These are phyloP conservation scores for Digitaria exilis DNA, from an alignment of 202 grass and related monocot genomes.

Conservation along the genomic window DNA sequence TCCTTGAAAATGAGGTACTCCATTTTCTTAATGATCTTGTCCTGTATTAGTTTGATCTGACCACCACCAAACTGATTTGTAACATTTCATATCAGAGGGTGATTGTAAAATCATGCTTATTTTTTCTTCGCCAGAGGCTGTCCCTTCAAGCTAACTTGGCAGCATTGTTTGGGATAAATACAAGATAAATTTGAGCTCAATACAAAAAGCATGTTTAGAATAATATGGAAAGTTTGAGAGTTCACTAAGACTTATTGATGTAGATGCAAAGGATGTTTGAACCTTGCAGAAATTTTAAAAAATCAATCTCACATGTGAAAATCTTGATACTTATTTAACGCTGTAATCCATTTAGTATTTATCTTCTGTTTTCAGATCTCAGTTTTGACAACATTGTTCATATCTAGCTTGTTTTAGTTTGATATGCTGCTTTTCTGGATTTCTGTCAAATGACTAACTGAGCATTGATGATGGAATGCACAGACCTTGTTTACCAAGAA, in stretches of 20 bases:
- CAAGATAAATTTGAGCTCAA: not conserved
- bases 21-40: slow-evolving; percentile 26
- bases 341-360: not conserved
- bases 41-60: slow-evolving; percentile 7
- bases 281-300: not conserved
- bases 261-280: not conserved
- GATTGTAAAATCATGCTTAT: slow-evolving; percentile 1
- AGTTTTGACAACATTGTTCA: not conserved
- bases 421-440: not conserved
- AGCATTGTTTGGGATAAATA: not conserved
- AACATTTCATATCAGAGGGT: slow-evolving; percentile 2
- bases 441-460: not conserved
- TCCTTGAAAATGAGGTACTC: slow-evolving; percentile 73
- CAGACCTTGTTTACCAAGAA: too few relatives aligned
- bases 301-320: not conserved
- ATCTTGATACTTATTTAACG: not conserved
- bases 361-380: not conserved
- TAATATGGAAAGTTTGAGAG: not conserved
- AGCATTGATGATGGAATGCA: slow-evolving; percentile 4
- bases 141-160: slow-evolving; percentile 7
- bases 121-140: not conserved
- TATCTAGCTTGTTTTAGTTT: slow-evolving; percentile 1
- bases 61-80: not conserved
- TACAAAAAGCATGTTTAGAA: not conserved
- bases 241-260: slow-evolving; percentile 14